Evolutionary conservation across 305 asterid species (phyloP).

Genomic region (Fraxinus xanthoxyloides): DNA sequence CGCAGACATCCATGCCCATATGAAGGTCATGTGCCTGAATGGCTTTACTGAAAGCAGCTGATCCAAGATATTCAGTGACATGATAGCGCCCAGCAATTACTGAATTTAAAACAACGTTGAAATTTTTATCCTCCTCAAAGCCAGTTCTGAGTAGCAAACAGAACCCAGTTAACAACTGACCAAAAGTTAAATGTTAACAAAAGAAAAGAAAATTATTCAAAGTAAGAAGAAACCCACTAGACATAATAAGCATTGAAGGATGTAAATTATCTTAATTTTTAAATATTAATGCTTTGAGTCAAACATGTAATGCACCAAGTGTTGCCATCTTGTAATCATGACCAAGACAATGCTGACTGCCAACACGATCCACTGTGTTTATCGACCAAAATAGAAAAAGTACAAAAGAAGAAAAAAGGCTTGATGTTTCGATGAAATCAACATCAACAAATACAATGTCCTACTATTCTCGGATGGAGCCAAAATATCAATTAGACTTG

Average conservation of each 20-base stretch:
- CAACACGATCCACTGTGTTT: not conserved
- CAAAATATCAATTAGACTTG: not conserved
- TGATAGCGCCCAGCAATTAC: slow-evolving; percentile 98
- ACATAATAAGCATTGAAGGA: not conserved
- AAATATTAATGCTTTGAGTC: not conserved
- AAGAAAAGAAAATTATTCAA: not conserved
- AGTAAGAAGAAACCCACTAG: not conserved
- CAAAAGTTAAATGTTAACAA: not conserved
- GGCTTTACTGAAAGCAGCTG: slow-evolving; percentile 99
- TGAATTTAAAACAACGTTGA: slow-evolving; percentile 83
- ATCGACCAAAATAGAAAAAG: not conserved
- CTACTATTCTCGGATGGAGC: not conserved
- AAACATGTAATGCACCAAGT: not conserved
- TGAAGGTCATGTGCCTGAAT: slow-evolving; percentile 99
- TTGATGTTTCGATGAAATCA: not conserved
- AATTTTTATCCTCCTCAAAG: slow-evolving; percentile 97
- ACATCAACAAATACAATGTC: not conserved
- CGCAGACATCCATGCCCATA: slow-evolving; percentile 97
- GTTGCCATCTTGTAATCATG: not conserved
- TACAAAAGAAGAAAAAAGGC: not conserved
- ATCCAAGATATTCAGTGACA: slow-evolving; percentile 99
- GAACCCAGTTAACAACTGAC: slow-evolving; percentile 23
- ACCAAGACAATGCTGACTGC: not conserved
- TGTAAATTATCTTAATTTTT: not conserved
- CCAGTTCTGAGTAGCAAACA: slow-evolving; percentile 72